These are phyloP conservation scores for Asterella californica DNA, from an alignment of 225 moss, liverwort and hornwort species.

Conservation along the genomic window DNA sequence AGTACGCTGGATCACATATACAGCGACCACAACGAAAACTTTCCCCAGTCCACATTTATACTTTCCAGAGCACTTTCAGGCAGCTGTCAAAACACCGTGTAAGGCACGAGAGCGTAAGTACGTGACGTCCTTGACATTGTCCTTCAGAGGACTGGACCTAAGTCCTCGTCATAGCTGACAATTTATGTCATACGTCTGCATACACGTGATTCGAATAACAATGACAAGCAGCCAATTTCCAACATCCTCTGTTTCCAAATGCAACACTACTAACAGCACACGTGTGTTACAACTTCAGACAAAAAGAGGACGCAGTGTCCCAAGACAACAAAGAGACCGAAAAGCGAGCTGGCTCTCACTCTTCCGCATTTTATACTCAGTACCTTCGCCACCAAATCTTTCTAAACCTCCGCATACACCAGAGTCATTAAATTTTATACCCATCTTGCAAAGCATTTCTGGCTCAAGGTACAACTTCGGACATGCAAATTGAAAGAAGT, in stretches of 20 bases:
- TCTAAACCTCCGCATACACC: neutral
- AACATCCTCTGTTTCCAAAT: too few species aligned
- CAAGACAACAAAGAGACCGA: neutral
- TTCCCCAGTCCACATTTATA: neutral
- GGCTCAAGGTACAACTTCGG: neutral
- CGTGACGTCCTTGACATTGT: too few species aligned
- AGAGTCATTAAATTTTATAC: neutral
- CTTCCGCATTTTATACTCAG: neutral
- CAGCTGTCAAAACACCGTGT: neutral
- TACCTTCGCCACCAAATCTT: neutral
- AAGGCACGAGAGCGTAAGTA: neutral
- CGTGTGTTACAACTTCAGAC: neutral
- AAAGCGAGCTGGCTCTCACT: neutral
- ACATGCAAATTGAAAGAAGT: neutral
- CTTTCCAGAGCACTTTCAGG: neutral
- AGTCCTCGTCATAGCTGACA: too few species aligned
- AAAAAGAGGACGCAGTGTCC: neutral
- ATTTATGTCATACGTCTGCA: neutral
- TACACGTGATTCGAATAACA: neutral
- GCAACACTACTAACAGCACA: neutral
- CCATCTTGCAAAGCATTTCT: neutral
- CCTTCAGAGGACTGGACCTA: too few species aligned
- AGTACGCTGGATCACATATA: neutral
- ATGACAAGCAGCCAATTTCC: too few species aligned
- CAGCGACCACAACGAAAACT: neutral